Evolutionary conservation across 768 basidiomycete genomes (phyloP).

Genomic region (Lentinula detonsa): DNA sequence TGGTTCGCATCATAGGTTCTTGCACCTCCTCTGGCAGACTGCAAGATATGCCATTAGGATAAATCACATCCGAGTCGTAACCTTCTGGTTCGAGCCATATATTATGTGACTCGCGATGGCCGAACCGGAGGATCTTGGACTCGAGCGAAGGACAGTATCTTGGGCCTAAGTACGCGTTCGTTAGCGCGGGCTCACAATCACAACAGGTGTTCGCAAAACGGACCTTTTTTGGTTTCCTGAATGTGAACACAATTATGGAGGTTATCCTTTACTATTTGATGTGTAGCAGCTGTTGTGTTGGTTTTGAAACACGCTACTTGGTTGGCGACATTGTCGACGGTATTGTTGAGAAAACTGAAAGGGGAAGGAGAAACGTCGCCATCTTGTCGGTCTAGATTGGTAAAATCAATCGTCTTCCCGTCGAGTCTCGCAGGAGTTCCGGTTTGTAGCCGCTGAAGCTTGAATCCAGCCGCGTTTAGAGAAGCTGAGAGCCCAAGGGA

Average conservation of each 20-base stretch:
- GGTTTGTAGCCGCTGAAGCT: slow-evolving; percentile 78
- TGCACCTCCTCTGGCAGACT: slow-evolving; percentile 86
- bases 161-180: slow-evolving; percentile 46
- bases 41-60: slow-evolving; percentile 87
- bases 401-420: slow-evolving; percentile 64
- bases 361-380: slow-evolving; percentile 64
- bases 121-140: slow-evolving; percentile 78
- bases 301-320: slow-evolving; percentile 75
- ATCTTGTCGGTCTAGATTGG: slow-evolving; percentile 50
- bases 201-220: background rate
- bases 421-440: slow-evolving; percentile 82
- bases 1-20: slow-evolving; percentile 75
- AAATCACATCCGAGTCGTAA: slow-evolving; percentile 84
- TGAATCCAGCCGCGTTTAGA: slow-evolving; percentile 68
- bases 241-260: slow-evolving; percentile 79
- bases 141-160: slow-evolving; percentile 91
- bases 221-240: slow-evolving; percentile 84
- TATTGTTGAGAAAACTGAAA: slow-evolving; percentile 70
- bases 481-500: slow-evolving; percentile 74
- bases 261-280: slow-evolving; percentile 68
- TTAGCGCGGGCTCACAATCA: background rate
- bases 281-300: slow-evolving; percentile 65
- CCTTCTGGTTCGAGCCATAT: slow-evolving; percentile 94
- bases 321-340: slow-evolving; percentile 67
- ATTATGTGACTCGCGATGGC: slow-evolving; percentile 59